Evolutionary conservation across 768 basidiomycete species (phyloP), one percentile per base, ranked within the genome.

Genomic region (Trametes gibbosa): DNA sequence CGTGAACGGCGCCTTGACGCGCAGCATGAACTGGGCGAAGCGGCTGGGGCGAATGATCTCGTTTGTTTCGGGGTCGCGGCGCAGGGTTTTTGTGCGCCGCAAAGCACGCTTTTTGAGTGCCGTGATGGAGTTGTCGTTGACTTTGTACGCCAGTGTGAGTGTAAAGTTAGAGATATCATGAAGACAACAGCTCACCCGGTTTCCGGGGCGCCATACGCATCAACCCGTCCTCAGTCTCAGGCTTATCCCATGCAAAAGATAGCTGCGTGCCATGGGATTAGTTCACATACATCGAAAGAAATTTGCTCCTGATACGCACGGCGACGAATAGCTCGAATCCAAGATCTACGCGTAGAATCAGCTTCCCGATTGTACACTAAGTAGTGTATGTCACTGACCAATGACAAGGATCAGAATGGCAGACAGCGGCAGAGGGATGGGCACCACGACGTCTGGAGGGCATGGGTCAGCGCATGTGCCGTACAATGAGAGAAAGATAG

Each of bases 341-440:
- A 60, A 88, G 84, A 78, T 88, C 86, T 87, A 32, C 10, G 21
- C 2, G 7, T 14, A 2, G 14, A 10, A 10, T 32, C 13, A 46
- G 58, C n/a, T 1, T 46, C 14, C 9, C 19, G 16, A 19, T 17
- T 0, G 9, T 17, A 2, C 1, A 9, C 5, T 35, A 4, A 17
- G 48, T 13, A 16, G 5, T 17, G 9, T 23, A 35, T 12, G 27
- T 14, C 23, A 45, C 77, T 51, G 53, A 85, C 86, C 86, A 56
- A 87, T 88, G 24, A 87, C 85, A 43, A 88, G 74, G 67, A 88
- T 87, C 35, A 87, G 77, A 58, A 88, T 87, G 10, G 86, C 86
- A 3, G 85, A 81, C 13, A 88, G 64, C 1, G 86, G 85, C 16
- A 86, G 75, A 8, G 86, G 86, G 19, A 88, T 75, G 1, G 86